phyloP scores from a whole-genome alignment of 1,139 yeast species.

The Zygoascus sp. region DNA sequence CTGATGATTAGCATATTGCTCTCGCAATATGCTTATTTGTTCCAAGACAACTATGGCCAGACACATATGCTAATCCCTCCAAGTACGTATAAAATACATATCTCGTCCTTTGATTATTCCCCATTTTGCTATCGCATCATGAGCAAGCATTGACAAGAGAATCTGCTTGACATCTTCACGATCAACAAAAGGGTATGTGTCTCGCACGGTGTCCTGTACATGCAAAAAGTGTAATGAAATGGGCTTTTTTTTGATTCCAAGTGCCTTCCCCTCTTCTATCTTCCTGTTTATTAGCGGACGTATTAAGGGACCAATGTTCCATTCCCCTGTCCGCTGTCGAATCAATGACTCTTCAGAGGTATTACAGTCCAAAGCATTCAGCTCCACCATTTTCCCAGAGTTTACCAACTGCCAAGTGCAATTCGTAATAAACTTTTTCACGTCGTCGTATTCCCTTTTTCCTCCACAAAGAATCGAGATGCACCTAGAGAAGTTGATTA shows the following conservation, averaged over 20 bases:
- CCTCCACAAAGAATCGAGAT: not conserved
- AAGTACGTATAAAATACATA: not conserved
- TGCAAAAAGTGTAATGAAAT: not conserved
- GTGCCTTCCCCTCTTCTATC: not conserved
- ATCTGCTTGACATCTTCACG: slow-evolving; percentile 1
- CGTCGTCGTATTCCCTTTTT: not conserved
- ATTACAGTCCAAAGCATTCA: not conserved
- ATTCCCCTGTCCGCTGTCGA: slow-evolving; percentile 3
- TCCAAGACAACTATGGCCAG: too few relatives aligned
- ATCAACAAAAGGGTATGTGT: not conserved
- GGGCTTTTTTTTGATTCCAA: not conserved
- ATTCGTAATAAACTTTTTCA: not conserved
- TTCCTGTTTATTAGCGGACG: not conserved
- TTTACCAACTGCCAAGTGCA: not conserved
- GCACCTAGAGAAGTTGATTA: slow-evolving; percentile 1
- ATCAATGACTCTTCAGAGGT: not conserved
- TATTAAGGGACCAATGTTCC: slow-evolving; percentile 6
- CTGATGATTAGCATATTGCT: too few relatives aligned
- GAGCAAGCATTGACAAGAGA: not conserved
- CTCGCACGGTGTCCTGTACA: not conserved
- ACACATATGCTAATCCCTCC: not conserved
- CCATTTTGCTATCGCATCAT: slow-evolving; percentile 3
- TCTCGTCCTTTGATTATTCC: not conserved
- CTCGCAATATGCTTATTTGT: too few relatives aligned
- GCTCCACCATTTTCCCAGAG: slow-evolving; percentile 3